These are phyloP conservation scores for Saprolegnia diclina DNA, from an alignment of 352 stramenopile genomes.

Conservation along the genomic window DNA sequence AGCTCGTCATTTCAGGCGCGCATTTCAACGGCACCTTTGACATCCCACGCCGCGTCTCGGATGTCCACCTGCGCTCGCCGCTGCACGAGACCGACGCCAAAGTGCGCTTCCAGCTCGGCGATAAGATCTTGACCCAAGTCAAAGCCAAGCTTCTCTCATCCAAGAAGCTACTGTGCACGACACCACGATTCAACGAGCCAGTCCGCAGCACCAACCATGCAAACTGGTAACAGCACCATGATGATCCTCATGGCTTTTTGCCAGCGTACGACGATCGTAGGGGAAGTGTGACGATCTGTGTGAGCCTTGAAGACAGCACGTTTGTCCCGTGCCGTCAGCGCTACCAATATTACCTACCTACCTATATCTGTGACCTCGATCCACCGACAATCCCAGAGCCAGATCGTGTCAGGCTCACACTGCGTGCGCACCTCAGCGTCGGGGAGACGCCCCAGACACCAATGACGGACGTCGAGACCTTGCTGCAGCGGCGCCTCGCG, in stretches of 20 bases:
- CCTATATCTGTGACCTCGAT: background rate
- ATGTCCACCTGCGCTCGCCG: background rate
- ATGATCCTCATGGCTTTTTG: no score
- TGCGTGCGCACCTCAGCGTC: slow-evolving; percentile 14
- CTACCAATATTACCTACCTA: slow-evolving; percentile 15
- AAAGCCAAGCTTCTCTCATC: slow-evolving; percentile 3
- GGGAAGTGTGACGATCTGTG: slow-evolving; percentile 10
- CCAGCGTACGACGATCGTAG: background rate
- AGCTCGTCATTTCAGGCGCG: slow-evolving; percentile 12
- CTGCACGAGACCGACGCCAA: background rate
- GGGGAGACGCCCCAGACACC: background rate
- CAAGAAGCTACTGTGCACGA: slow-evolving; percentile 13
- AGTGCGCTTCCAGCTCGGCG: slow-evolving; percentile 13
- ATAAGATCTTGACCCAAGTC: slow-evolving; percentile 14
- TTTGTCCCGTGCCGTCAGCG: slow-evolving; percentile 6
- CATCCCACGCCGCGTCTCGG: background rate
- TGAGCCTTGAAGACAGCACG: slow-evolving; percentile 13
- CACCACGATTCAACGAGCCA: background rate
- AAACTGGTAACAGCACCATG: background rate
- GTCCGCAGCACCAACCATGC: background rate
- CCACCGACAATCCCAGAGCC: background rate
- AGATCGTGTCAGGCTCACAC: background rate
- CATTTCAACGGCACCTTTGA: slow-evolving; percentile 6
- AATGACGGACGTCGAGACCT: background rate
- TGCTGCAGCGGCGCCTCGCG: background rate